Percentiles rank a stretch among this genome's conserved stretches.
phyloP scores from a whole-genome alignment of 164 flowering plant species.

The Chimonanthus salicifolius region DNA sequence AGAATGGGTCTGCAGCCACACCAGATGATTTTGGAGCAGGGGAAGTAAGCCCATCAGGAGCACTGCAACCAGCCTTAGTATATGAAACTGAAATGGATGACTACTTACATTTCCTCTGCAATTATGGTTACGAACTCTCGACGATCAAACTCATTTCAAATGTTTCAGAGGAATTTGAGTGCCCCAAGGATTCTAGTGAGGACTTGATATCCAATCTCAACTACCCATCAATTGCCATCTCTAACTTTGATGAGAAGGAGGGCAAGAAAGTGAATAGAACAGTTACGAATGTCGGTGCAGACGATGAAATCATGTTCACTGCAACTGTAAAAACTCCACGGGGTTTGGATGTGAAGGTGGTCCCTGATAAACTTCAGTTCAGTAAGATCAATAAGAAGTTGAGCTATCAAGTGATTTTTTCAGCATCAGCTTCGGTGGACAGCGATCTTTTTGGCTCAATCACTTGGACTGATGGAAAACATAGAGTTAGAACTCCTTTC shows the following conservation, averaged over 20 bases:
- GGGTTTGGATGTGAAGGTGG: slow-evolving; percentile 41
- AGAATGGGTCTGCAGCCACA: slow-evolving; percentile 46
- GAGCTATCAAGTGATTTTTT: slow-evolving; percentile 51
- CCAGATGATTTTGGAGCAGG: slow-evolving; percentile 74
- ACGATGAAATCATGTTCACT: slow-evolving; percentile 34
- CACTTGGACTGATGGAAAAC: slow-evolving; percentile 29
- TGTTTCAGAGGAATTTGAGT: slow-evolving; percentile 37
- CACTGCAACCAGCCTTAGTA: slow-evolving; percentile 68
- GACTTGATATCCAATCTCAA: slow-evolving; percentile 59
- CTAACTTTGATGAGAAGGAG: slow-evolving; percentile 26
- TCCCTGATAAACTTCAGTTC: slow-evolving; percentile 50
- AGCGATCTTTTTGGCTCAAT: slow-evolving; percentile 25
- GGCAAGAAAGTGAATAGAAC: slow-evolving; percentile 49
- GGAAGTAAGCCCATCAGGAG: slow-evolving; percentile 43
- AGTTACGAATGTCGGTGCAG: slow-evolving; percentile 52
- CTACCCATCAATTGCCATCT: slow-evolving; percentile 73
- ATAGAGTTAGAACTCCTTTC: slow-evolving; percentile 24
- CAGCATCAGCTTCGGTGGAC: slow-evolving; percentile 14
- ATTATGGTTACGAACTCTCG: slow-evolving; percentile 39
- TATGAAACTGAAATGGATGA: slow-evolving; percentile 51
- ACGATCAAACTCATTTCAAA: slow-evolving; percentile 34
- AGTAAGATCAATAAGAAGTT: slow-evolving; percentile 29
- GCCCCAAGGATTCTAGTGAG: slow-evolving; percentile 38
- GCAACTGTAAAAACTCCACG: slow-evolving; percentile 36
- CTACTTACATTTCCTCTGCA: slow-evolving; percentile 57